A percentile compares a stretch with the other conserved stretches of the same genome.
phyloP scores from a whole-genome alignment of 176 grass and related monocot species.

The Triticum timopheevii region DNA sequence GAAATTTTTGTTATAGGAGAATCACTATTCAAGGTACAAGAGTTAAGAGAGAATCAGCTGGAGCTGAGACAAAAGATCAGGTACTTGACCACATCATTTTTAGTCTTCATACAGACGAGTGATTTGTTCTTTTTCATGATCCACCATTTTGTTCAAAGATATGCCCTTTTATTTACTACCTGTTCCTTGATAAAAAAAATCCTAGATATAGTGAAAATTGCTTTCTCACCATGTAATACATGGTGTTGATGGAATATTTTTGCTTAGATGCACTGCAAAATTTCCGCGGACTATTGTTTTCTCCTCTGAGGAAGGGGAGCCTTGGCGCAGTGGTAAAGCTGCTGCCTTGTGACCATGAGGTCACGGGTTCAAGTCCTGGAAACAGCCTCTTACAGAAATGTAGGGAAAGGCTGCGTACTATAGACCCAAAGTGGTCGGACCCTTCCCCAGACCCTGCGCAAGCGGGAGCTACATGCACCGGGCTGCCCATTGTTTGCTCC shows the following conservation, averaged over 20 bases:
- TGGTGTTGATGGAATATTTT: neutral
- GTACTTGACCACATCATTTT: conserved; percentile 39
- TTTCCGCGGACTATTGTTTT: neutral
- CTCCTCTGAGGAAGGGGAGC: neutral
- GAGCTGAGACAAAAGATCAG: conserved; percentile 56
- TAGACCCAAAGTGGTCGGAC: too few species aligned
- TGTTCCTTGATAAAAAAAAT: neutral
- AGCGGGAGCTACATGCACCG: too few species aligned
- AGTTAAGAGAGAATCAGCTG: conserved; percentile 74
- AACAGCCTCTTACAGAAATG: too few species aligned
- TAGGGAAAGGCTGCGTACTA: too few species aligned
- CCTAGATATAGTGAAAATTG: neutral
- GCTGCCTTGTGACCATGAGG: too few species aligned
- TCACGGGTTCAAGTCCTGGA: too few species aligned
- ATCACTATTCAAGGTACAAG: conserved; percentile 49
- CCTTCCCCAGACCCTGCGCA: too few species aligned
- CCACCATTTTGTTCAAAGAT: neutral
- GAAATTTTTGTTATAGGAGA: conserved; percentile 40
- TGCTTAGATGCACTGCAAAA: neutral
- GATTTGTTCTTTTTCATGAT: neutral
- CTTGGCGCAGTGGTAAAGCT: too few species aligned
- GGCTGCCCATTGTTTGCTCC: neutral
- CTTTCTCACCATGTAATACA: neutral
- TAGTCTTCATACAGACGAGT: neutral
- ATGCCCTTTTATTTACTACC: neutral